Conservation (phyloP, 129 eudicot genomes). For the Ambrosia trifida region DNA sequence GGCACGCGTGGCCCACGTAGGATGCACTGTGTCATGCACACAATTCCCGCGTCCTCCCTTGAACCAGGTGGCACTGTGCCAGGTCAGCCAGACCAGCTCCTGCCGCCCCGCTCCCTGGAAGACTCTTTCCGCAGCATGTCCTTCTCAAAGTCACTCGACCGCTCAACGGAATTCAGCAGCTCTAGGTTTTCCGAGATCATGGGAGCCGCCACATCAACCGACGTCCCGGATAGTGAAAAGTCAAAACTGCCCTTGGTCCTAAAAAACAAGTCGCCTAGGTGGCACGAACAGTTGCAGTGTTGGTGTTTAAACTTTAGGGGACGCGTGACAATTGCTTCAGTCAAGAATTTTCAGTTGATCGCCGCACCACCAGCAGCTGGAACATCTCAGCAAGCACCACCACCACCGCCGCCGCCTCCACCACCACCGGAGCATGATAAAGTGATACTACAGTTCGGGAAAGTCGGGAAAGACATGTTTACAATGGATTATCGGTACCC, state of each 20-base stretch:
- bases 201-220: constrained; percentile 40
- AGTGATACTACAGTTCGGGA: constrained; percentile 66
- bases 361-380: constrained; percentile 50
- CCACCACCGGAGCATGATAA: constrained; percentile 67
- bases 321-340: constrained; percentile 89
- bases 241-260: constrained; percentile 58
- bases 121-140: constrained; percentile 85
- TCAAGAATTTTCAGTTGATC: constrained; percentile 77
- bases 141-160: constrained; percentile 77
- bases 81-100: constrained; percentile 78
- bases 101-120: constrained; percentile 69
- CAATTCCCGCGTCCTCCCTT: constrained; percentile 70
- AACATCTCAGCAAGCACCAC: constrained; percentile 41
- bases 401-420: constrained; percentile 24
- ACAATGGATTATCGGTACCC: constrained; percentile 84
- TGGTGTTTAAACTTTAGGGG: constrained; percentile 88
- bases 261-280: constrained; percentile 86
- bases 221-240: constrained; percentile 50
- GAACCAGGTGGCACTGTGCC: constrained; percentile 77
- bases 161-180: constrained; percentile 77
- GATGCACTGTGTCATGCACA: constrained; percentile 86
- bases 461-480: constrained; percentile 73
- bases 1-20: constrained; percentile 91
- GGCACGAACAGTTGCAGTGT: constrained; percentile 91
- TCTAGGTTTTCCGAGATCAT: constrained; percentile 63